Evolutionary conservation across 2,329 filamentous ascomycete genomes (phyloP).

Genomic region (Scortechinia acanthostroma): DNA sequence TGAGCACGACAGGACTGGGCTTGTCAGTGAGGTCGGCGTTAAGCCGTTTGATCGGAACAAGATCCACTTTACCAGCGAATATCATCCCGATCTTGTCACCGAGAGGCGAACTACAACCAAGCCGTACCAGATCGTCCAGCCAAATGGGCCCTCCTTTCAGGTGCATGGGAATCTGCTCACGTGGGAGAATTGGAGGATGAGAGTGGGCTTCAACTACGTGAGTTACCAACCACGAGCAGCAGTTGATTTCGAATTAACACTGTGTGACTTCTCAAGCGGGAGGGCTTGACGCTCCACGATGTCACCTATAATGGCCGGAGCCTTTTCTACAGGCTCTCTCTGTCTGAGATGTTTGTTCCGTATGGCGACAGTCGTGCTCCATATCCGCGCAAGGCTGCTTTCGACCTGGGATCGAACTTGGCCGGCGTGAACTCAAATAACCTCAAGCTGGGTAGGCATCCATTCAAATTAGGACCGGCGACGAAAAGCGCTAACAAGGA

Average conservation of each 20-base stretch:
- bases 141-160: constrained; percentile 21
- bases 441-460: no score
- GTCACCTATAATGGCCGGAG: constrained; percentile 25
- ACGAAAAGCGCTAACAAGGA: no score
- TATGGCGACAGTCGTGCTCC: constrained; percentile 30
- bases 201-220: constrained; percentile 35
- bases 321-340: constrained; percentile 28
- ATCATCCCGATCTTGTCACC: constrained; percentile 18
- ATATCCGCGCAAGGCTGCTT: constrained; percentile 29
- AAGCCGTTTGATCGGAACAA: constrained; percentile 29
- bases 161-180: constrained; percentile 15
- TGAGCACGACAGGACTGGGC: constrained; percentile 22
- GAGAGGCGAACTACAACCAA: constrained; percentile 20
- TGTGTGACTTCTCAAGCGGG: no score
- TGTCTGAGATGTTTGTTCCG: constrained; percentile 33
- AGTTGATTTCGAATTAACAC: no score
- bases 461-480: no score
- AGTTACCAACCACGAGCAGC: no score
- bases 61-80: constrained; percentile 26
- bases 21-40: constrained; percentile 21
- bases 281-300: constrained; percentile 30
- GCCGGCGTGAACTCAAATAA: constrained; percentile 29
- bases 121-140: constrained; percentile 23
- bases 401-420: constrained; percentile 32
- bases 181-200: constrained; percentile 34